phyloP scores from a whole-genome alignment of 768 basidiomycete genomes.

The Kwoniella europaea region DNA sequence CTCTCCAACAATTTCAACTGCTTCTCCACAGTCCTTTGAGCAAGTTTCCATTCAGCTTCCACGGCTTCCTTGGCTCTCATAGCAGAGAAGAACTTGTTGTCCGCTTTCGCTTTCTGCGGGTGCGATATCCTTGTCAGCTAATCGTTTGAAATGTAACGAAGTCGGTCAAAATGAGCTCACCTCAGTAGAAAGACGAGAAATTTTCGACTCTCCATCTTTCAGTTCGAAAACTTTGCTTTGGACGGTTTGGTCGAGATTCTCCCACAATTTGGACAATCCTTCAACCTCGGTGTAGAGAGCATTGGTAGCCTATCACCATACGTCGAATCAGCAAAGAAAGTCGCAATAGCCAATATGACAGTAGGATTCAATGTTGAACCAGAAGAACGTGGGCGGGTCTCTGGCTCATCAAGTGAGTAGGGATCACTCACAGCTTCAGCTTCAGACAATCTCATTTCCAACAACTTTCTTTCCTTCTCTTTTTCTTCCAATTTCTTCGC shows the following conservation, averaged over 20 bases:
- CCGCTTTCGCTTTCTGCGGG: slow-evolving; percentile 86
- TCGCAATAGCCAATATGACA: background rate
- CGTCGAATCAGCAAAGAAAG: background rate
- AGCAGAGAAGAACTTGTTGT: slow-evolving; percentile 89
- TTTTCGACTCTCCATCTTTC: slow-evolving; percentile 71
- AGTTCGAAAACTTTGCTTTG: slow-evolving; percentile 85
- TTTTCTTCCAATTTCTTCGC: slow-evolving; percentile 67
- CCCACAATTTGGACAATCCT: slow-evolving; percentile 83
- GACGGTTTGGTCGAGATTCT: slow-evolving; percentile 76
- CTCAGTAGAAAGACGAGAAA: slow-evolving; percentile 71
- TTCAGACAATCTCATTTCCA: slow-evolving; percentile 71
- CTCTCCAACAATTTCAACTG: slow-evolving; percentile 71
- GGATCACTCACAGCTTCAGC: slow-evolving; percentile 65
- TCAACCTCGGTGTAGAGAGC: slow-evolving; percentile 84
- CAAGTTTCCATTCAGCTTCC: slow-evolving; percentile 73
- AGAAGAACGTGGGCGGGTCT: too few relatives aligned
- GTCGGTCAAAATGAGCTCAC: slow-evolving; percentile 60
- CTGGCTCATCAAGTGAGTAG: too few relatives aligned
- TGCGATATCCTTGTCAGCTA: background rate
- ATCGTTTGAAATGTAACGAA: background rate
- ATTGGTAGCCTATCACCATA: slow-evolving; percentile 66
- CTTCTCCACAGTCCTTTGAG: slow-evolving; percentile 66
- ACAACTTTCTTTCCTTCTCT: slow-evolving; percentile 69
- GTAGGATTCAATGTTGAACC: too few relatives aligned
- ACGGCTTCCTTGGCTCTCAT: slow-evolving; percentile 87